Base-by-base conservation (phyloP, 1,284 basidiomycete genomes). In the Irpex lacteus region DNA sequence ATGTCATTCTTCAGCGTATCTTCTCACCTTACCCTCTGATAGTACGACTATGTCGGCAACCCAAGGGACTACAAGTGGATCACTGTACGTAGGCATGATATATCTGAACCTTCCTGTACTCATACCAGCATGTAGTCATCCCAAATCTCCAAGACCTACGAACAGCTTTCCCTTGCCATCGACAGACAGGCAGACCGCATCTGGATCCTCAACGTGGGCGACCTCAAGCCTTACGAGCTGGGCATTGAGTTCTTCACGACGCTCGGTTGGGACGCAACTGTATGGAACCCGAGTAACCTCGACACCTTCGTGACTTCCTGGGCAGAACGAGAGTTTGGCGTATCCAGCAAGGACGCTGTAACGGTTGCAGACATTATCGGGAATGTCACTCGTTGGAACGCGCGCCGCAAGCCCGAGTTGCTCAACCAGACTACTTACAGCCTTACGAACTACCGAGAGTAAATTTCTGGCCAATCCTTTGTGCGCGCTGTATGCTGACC, bases 221-320 rank as follows among this genome's bases (percentile, higher is more conserved):
- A 92, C 69, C 74, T 92, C 47, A 92, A 92, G 72, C 87, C 88
- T 0, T 88, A 87, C 69, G 90, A 92, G 68, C 82, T 86, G 69
- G 84, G 88, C 54, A 86, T 81, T 21, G 88, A 91, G 67, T 91
- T 88, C 72, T 91, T 89, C 79, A 76, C 91, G 67, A 79, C 77
- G 18, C 82, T 84, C 58, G 89, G 82, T 1, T 92, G 85, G 80
- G 81, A 91, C 69, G 74, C 84, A 0, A 76, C 83, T 0, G 73
- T 77, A 8, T 87, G 84, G 82, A 81, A 77, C 15, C 78, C 77
- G 6, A 76, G 81, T 62, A 88, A 88, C 66, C 70, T 90, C 47
- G 72, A 81, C 58, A 75, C 72, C 5, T 92, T 83, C 70, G 82
- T 88, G 37, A 77, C 76, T 1, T 70, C 70, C 47, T 89, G 87